These are phyloP conservation scores for Hortaea werneckii DNA, from an alignment of 2,329 filamentous ascomycete species.

Conservation along the genomic window DNA sequence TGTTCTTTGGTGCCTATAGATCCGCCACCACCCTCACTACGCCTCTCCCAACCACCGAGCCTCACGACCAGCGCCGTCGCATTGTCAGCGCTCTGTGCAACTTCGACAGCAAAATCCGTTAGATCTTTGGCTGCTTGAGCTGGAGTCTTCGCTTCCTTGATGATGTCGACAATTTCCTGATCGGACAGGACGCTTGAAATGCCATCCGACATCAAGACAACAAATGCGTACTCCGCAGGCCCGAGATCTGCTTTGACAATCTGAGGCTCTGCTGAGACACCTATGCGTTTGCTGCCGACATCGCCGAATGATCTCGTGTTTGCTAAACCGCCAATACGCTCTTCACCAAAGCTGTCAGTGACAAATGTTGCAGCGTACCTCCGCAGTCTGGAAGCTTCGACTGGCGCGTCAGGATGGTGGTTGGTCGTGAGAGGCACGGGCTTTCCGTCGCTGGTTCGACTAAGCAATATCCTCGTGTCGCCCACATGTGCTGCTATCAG, in stretches of 20 bases:
- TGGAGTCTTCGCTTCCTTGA: conserved; percentile 87
- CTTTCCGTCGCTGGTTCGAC: conserved; percentile 71
- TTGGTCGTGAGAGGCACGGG: conserved; percentile 77
- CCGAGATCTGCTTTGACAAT: conserved; percentile 67
- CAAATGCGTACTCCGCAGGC: conserved; percentile 77
- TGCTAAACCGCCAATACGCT: conserved; percentile 84
- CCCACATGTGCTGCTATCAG: conserved; percentile 84
- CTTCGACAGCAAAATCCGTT: conserved; percentile 81
- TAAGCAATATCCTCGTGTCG: conserved; percentile 83
- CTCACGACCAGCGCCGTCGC: conserved; percentile 54
- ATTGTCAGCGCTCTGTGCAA: conserved; percentile 53
- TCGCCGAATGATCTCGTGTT: conserved; percentile 94
- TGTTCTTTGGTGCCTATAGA: conserved; percentile 88
- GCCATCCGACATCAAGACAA: conserved; percentile 82
- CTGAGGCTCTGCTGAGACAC: conserved; percentile 89
- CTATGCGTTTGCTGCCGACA: conserved; percentile 80
- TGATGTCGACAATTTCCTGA: conserved; percentile 90
- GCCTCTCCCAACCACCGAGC: conserved; percentile 55
- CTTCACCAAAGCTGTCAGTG: conserved; percentile 93
- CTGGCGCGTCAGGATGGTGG: conserved; percentile 82
- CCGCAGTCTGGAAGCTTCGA: conserved; percentile 71
- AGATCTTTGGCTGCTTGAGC: conserved; percentile 73
- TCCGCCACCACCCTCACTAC: conserved; percentile 75
- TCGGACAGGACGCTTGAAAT: conserved; percentile 77
- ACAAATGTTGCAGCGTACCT: conserved; percentile 81